Base-by-base conservation (phyloP, 371 early-diverging fungal genomes). In the Saksenaea oblongispora region DNA sequence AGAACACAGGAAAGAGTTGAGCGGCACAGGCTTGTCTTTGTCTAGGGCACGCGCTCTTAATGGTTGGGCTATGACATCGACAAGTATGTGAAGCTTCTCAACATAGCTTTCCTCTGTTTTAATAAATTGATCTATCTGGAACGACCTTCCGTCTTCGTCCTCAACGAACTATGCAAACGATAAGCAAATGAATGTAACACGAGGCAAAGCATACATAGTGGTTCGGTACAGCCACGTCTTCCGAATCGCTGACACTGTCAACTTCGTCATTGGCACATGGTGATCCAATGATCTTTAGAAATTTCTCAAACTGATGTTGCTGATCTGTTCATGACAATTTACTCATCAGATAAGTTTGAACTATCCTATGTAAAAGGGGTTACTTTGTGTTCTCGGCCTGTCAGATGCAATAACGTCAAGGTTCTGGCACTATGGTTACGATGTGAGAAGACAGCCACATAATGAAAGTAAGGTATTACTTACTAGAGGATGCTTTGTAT, bases 51-150 rank as follows among this genome's bases (percentile, higher is more conserved):
- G 42, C 14, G 63, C 35, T 57, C 54, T 42, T 17, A 82, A 63
- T 0, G 79, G 82, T 9, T 67, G 64, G 0, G 69, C 76, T 36
- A 79, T 66, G 35, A 74, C 57, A 34, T 70, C 62, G 1, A 79
- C 69, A 13, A 73, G 34, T 7, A 70, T 70, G 10, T 67, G 63
- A 17, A 82, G 57, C 7, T 65, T 74, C 18, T 77, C 69, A 10
- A 82, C 76, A 54, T 82, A 82, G 3, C 71, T 65, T 57, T 66
- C 51, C 56, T 82, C 82, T 1, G 74, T 82, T 5, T 60, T 54
- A 9, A 79, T 77, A 51, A 82, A 78, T 42, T 82, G 78, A 31
- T 73, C 62, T 2, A 81, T 76, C 27, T 66, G 63, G 18, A 65
- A 67, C 1, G 65, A 53, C 31, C 82, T 61, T 58, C 65, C 62